Base-by-base conservation (phyloP, 768 basidiomycete genomes). In the Tephrocybe sp. region DNA sequence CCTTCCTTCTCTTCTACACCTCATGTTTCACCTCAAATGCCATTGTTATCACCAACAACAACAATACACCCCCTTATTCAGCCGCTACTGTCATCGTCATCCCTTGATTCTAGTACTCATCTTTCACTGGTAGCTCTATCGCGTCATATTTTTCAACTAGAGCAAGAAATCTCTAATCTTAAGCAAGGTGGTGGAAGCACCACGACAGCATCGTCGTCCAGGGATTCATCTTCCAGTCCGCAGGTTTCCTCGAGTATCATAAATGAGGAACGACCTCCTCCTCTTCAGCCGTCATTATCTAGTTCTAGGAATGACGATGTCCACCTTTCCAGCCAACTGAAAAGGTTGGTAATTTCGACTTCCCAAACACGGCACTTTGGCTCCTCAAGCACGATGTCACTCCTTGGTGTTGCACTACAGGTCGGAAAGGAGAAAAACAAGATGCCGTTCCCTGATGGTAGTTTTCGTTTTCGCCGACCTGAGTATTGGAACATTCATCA, bases 341-440 rank as follows among this genome's bases (percentile, higher is more conserved):
- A 59, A 32, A 39, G 47, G 34, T 35, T 62, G 52, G 56, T 38
- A 13, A 48, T 62, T 38, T 36, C 45, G 30, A 23, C 39, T 8
- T 51, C 49, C 14, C 44, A 56, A 13, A 30, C 39, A 16, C 60
- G 60, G 31, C 56, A 55, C 46, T 60, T 60, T 20, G 60, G 60
- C 14, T 19, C 56, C 31, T 56, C 58, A 2, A 62, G 60, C 31
- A 51, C 45, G 20, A 43, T 60, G 34, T 57, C 56, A 26, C 54
- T 62, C 4, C 26, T 62, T 3, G 56, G 54, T 30, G 57, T 55
- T 16, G 60, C 60, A 1, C 34, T 62, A 12, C 51, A 57, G 23
- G 51, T 57, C 30, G 52, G 51, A 33, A 56, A 51, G 20, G 43
- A 56, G 34, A 48, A 51, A 33, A 43, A 40, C 23, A 54, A 42